A percentile compares a stretch with the other conserved stretches of the same genome.
Evolutionary conservation across 371 early-diverging fungal species (phyloP).

Genomic region (Lichtheimia ramosa): DNA sequence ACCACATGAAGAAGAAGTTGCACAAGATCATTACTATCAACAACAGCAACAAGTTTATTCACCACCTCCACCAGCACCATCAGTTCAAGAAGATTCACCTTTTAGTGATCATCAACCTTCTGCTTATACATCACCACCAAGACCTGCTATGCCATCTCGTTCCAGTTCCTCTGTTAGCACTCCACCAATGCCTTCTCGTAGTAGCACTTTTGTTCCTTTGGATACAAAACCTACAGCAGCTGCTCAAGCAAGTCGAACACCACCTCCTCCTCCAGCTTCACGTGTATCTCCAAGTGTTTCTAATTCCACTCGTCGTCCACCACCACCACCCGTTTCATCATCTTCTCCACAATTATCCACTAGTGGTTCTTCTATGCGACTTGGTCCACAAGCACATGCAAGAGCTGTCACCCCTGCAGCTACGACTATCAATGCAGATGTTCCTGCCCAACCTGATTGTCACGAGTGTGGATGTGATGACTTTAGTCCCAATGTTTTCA

Average conservation of each 20-base stretch:
- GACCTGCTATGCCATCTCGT: not conserved
- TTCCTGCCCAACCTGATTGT: slow-evolving; percentile 20
- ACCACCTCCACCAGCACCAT: not conserved
- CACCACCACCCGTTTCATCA: slow-evolving; percentile 17
- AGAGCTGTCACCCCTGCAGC: not conserved
- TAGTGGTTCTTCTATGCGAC: not conserved
- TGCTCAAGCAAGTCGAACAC: slow-evolving; percentile 10
- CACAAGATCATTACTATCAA: not conserved
- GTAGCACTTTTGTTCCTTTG: slow-evolving; percentile 13
- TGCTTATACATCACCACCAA: not conserved
- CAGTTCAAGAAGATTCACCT: not conserved
- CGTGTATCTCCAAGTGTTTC: slow-evolving; percentile 12
- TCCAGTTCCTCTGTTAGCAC: slow-evolving; percentile 3
- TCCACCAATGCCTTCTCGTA: slow-evolving; percentile 11
- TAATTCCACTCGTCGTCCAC: not conserved
- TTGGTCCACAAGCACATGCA: slow-evolving; percentile 3
- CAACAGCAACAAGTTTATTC: slow-evolving; percentile 14
- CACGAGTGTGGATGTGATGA: slow-evolving; percentile 69
- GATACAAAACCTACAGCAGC: slow-evolving; percentile 13
- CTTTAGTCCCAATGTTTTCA: slow-evolving; percentile 68
- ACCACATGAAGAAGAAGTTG: slow-evolving; percentile 7
- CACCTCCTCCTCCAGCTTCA: slow-evolving; percentile 11
- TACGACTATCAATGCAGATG: not conserved
- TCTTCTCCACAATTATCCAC: not conserved
- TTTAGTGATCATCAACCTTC: slow-evolving; percentile 1